phyloP scores from a whole-genome alignment of 306 rosid genomes.

The Cucumis melo region DNA sequence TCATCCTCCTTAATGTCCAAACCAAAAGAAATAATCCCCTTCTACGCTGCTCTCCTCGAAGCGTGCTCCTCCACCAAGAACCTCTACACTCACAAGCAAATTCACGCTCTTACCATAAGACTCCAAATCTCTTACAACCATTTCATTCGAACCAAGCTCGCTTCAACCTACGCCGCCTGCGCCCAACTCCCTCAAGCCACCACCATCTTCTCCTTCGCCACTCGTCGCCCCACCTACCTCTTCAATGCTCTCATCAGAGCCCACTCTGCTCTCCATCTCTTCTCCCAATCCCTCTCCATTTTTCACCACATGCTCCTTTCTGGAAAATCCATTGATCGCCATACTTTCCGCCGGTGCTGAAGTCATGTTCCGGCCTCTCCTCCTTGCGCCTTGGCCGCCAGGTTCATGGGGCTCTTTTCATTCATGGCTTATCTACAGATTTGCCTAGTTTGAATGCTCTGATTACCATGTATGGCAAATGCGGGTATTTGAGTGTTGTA shows the following conservation, averaged over 20 bases:
- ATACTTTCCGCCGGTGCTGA: conserved; percentile 40
- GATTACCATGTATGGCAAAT: conserved; percentile 39
- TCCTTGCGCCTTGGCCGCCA: conserved; percentile 34
- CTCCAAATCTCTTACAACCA: conserved; percentile 28
- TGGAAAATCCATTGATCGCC: conserved; percentile 27
- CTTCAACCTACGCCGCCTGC: conserved; percentile 45
- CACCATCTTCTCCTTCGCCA: conserved; percentile 38
- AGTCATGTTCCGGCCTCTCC: conserved; percentile 39
- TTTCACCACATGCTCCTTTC: conserved; percentile 29
- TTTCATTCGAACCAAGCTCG: conserved; percentile 47
- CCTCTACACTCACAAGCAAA: too few species aligned
- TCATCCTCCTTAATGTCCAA: too few species aligned
- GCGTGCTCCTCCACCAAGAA: too few species aligned
- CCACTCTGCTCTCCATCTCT: conserved; percentile 26
- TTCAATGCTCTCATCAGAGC: conserved; percentile 57
- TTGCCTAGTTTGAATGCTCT: conserved; percentile 44
- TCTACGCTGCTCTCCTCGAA: too few species aligned
- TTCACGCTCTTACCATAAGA: too few species aligned
- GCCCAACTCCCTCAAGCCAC: conserved; percentile 33
- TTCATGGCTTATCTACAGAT: conserved; percentile 36
- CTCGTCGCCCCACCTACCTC: conserved; percentile 49
- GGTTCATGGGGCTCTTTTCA: conserved; percentile 41
- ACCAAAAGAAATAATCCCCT: too few species aligned
- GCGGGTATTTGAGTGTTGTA: conserved; percentile 32
- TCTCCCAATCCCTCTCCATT: conserved; percentile 36